These are phyloP conservation scores for Nicotiana sylvestris DNA, from an alignment of 257 asterid species.

Conservation along the genomic window DNA sequence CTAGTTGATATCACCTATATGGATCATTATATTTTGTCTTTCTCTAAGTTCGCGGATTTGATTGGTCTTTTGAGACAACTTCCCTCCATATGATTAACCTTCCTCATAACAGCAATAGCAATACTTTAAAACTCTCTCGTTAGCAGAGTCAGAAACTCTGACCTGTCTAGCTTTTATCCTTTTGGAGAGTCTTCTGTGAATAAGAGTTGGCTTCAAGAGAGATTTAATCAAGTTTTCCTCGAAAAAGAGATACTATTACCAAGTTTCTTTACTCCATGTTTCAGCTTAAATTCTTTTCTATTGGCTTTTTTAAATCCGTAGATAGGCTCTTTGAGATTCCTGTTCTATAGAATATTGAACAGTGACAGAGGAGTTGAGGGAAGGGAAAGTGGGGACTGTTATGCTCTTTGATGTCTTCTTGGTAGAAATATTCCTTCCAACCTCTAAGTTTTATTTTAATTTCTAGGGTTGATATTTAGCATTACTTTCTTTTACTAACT, in stretches of 20 bases:
- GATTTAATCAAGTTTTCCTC: neutral
- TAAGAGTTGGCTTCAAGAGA: neutral
- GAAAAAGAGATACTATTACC: neutral
- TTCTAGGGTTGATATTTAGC: neutral
- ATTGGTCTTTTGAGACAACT: too few species aligned
- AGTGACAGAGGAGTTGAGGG: neutral
- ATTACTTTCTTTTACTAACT: neutral
- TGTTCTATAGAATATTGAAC: neutral
- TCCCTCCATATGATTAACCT: too few species aligned
- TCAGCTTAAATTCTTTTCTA: neutral
- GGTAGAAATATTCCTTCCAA: slow-evolving; percentile 7
- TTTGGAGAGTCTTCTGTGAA: neutral
- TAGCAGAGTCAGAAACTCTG: neutral
- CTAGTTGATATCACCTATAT: too few species aligned
- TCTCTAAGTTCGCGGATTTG: too few species aligned
- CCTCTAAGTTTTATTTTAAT: neutral
- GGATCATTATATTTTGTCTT: too few species aligned
- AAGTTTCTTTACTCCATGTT: neutral
- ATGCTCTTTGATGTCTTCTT: neutral
- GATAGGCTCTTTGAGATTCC: neutral
- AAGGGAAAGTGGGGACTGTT: neutral
- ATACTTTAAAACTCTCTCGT: neutral
- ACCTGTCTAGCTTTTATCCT: neutral
- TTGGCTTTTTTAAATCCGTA: neutral
- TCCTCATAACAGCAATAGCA: neutral